phyloP scores from a whole-genome alignment of 2,329 filamentous ascomycete species.

The Pestalotiopsis sp. region DNA sequence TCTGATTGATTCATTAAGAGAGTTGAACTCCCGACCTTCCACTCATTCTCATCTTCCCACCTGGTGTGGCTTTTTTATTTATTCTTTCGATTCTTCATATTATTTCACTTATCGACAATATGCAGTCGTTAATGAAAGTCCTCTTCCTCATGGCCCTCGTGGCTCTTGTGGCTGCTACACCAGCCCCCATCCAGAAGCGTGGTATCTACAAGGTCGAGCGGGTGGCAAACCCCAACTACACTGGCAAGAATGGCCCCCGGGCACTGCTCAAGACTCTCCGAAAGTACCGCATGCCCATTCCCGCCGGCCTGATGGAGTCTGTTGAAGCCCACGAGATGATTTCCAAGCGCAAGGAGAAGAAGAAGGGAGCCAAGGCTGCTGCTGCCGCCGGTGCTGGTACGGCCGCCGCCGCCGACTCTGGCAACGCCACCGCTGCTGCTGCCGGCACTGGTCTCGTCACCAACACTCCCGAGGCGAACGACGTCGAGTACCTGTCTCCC shows the following conservation, averaged over 20 bases:
- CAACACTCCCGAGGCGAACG: conserved; percentile 29
- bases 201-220: conserved; percentile 34
- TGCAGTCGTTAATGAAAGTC: conserved; percentile 30
- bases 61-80: conserved; percentile 12
- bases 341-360: conserved; percentile 22
- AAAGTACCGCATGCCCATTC: conserved; percentile 35
- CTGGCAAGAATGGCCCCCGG: conserved; percentile 31
- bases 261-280: conserved; percentile 32
- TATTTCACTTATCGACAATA: conserved; percentile 12
- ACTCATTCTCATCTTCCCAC: conserved; percentile 12
- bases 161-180: conserved; percentile 29
- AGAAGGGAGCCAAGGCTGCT: conserved; percentile 6
- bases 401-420: conserved; percentile 14
- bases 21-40: conserved; percentile 4
- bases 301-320: conserved; percentile 24
- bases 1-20: conserved; percentile 5
- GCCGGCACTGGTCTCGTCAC: conserved; percentile 29
- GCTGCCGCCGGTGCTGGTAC: neutral
- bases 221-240: conserved; percentile 30
- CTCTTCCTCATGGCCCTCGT: conserved; percentile 29
- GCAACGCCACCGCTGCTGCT: conserved; percentile 17
- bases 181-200: conserved; percentile 30
- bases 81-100: neutral
- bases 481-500: conserved; percentile 34
- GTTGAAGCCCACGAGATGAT: conserved; percentile 27